These are phyloP conservation scores for Ramaria rubella DNA, from an alignment of 768 basidiomycete species.

Conservation along the genomic window DNA sequence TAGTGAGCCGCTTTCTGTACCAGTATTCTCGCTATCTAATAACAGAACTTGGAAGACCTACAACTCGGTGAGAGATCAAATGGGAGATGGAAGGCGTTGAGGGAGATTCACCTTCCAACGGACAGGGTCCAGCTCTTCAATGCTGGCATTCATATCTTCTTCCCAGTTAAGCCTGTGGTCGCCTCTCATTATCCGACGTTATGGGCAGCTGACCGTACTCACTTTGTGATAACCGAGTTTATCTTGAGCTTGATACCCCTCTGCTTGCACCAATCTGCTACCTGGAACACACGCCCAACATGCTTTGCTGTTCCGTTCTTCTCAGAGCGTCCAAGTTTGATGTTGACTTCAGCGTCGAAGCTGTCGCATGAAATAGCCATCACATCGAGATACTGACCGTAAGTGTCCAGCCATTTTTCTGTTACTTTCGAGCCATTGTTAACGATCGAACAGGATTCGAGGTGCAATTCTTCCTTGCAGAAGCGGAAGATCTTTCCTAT, in stretches of 20 bases:
- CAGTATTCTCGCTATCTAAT: slow-evolving; percentile 32
- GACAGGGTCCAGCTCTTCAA: too few relatives aligned
- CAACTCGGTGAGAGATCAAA: too few relatives aligned
- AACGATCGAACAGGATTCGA: slow-evolving; percentile 32
- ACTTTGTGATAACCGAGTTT: slow-evolving; percentile 31
- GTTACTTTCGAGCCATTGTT: slow-evolving; percentile 37
- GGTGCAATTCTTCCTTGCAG: slow-evolving; percentile 30
- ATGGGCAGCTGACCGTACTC: slow-evolving; percentile 23
- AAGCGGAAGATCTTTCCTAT: slow-evolving; percentile 34
- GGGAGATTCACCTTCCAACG: slow-evolving; percentile 37
- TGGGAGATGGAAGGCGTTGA: too few relatives aligned
- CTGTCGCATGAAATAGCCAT: slow-evolving; percentile 39
- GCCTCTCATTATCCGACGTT: too few relatives aligned
- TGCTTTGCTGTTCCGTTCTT: slow-evolving; percentile 27
- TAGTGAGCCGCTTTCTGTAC: slow-evolving; percentile 23
- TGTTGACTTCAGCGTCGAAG: slow-evolving; percentile 32
- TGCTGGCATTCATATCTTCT: too few relatives aligned
- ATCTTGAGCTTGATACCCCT: too few relatives aligned
- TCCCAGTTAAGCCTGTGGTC: too few relatives aligned
- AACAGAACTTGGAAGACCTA: slow-evolving; percentile 33
- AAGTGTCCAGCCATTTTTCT: slow-evolving; percentile 34
- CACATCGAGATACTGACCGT: slow-evolving; percentile 34
- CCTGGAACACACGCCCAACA: slow-evolving; percentile 28
- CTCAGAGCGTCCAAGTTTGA: slow-evolving; percentile 29
- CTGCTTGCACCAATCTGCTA: slow-evolving; percentile 30